Evolutionary conservation across 345 rosid species (phyloP), one percentile per base, ranked within the genome.

Genomic region (Lepidium africanum): DNA sequence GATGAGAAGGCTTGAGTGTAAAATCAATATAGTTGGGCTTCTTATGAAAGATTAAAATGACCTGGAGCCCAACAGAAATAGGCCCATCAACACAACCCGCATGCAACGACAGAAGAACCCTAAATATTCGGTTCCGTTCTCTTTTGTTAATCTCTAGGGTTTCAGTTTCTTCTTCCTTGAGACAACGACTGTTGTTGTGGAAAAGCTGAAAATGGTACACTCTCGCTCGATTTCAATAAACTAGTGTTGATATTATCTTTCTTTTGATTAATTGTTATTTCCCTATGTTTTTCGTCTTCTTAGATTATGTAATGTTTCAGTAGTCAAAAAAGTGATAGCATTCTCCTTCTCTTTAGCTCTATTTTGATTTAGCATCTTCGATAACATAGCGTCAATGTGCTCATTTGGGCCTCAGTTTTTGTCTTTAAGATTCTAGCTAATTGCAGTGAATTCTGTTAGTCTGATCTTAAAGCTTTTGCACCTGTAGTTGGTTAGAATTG

Each of bases 151-250:
- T 51, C 61, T 40, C 51, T 52, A 52, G 41, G 43, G 40, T 27
- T 65, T 25, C 60, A 27, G 41, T 65, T 52, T 11, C 41, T 27
- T 40, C 41, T 40, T 19, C 54, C 51, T 15, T 40, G 52, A 13
- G 5, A 13, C 10, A 30, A n/a, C 33, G 1, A 30, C 39, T 1
- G 19, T 46, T 11, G 32, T 41, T 30, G 51, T 1, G 51, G 52
- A 38, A 16, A 39, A 52, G 15, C 61, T 11, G 13, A 53, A 52
- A 53, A 66, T 66, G 70, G 70, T 66, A 66, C 3, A 12, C 52
- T 41, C 27, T 56, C 53, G 12, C 32, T 42, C 41, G 32, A 3
- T 41, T 11, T 53, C 52, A 32, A 9, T 50, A 23, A 19, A 0
- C 15, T 51, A 10, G 30, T 32, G 40, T 65, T 41, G 7, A 53